A percentile compares a stretch with the other conserved stretches of the same genome.
phyloP scores from a whole-genome alignment of 768 basidiomycete species.

The Rickenella mellea region DNA sequence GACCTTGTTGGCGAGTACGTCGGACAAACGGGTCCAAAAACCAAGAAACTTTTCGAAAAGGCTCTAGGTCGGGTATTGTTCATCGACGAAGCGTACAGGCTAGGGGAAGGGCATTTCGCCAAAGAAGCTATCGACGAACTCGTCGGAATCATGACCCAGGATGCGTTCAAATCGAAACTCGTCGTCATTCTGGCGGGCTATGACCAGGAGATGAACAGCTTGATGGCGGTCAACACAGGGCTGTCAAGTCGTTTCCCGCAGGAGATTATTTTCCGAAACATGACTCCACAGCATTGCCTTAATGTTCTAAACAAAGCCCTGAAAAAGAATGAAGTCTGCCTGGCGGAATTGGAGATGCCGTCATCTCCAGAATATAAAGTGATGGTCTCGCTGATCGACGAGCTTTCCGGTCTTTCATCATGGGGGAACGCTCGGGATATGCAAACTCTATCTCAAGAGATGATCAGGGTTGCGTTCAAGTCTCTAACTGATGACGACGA shows the following conservation, averaged over 20 bases:
- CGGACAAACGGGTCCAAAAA: constrained; percentile 66
- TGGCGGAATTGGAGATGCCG: constrained; percentile 27
- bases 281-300: constrained; percentile 40
- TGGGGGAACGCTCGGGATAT: constrained; percentile 72
- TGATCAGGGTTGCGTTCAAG: constrained; percentile 33
- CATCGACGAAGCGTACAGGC: constrained; percentile 63
- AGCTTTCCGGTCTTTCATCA: constrained; percentile 35
- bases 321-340: constrained; percentile 28
- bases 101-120: constrained; percentile 52
- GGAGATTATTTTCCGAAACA: constrained; percentile 43
- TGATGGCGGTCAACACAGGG: constrained; percentile 51
- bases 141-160: constrained; percentile 52
- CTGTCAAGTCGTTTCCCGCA: constrained; percentile 63
- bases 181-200: constrained; percentile 66
- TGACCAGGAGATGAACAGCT: constrained; percentile 53
- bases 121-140: constrained; percentile 68
- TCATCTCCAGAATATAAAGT: constrained; percentile 19
- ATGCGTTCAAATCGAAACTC: constrained; percentile 46
- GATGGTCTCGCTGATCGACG: constrained; percentile 29
- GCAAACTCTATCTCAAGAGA: constrained; percentile 38
- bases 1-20: constrained; percentile 64
- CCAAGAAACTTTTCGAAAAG: constrained; percentile 47
- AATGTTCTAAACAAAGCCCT: constrained; percentile 39
- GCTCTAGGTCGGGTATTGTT: constrained; percentile 62
- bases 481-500: constrained; percentile 9